Base-by-base conservation (phyloP, 2,329 filamentous ascomycete species). In the Xylaria sp. region DNA sequence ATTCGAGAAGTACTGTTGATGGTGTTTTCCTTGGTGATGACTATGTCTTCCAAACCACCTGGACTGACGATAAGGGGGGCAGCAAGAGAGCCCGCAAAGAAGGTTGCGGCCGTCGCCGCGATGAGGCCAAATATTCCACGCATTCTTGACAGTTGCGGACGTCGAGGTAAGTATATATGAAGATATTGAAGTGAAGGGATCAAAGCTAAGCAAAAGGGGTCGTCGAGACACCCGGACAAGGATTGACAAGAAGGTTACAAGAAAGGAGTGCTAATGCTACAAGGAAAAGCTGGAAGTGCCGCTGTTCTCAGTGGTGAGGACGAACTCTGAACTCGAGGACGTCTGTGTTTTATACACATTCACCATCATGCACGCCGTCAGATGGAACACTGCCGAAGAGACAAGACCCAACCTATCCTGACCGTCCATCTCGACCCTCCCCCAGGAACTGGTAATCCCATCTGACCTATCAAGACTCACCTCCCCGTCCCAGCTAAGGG, bases 11-110 rank as follows among this genome's bases (percentile, higher is more conserved):
- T 75, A 7, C 74, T 71, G 58, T 78, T 76, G 46, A 79, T 63
- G 0, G 74, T 74, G 59, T 79, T 77, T 3, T 73, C 61, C 8
- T 72, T 66, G 19, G 72, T 75, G 30, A 79, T 67, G 18, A 74
- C 57, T 4, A 79, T 63, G 10, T 76, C 66, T 3, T 70, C 57
- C 10, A 68, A 58, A 5, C 52, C 63, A 19, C 75, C 74, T 0
- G 76, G 72, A 2, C 55, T 50, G n/a, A 64, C 62, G 16, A 62
- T 6, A 34, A 64, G 55, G 19, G 63, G 63, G 35, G 50, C 55
- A n/a, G 77, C 79, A 16, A 70, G 48, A 4, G 69, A 64, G 48
- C 61, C 55, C n/a, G 65, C 59, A 35, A 70, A 39, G 23, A 70
- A 64, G 13, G 66, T 59, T 18, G 66, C 64, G 59, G 65, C 62